Evolutionary conservation across 2,329 filamentous ascomycete species (phyloP), one percentile per base, ranked within the genome.

Genomic region (Pestalotiopsis sp.): DNA sequence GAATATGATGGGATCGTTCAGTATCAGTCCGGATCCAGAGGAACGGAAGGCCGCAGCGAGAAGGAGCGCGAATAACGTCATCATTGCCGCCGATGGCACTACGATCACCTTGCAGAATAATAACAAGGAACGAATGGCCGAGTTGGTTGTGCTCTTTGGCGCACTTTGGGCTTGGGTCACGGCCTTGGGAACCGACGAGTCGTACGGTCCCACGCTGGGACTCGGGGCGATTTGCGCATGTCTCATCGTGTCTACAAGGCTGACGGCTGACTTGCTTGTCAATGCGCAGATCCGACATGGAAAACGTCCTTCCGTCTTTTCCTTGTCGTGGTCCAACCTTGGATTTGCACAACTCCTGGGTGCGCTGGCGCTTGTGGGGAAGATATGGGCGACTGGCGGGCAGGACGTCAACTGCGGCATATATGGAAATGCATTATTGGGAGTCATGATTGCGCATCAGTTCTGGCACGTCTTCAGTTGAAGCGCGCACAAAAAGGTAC

Each of bases 1-100:
- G 14, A 77, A 70, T 61, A 76, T 79, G 73, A 78, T 79, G 68
- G 77, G 64, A 57, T 78, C 77, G 3, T 79, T 79, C 58, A 79
- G 73, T 63, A 74, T 79, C 36, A 77, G 75, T 64, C 77, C 77
- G 27, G 68, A 68, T 56, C 76, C 76, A 57, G 77, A 78, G 38
- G 74, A 75, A 17, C 70, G 45, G 57, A 69, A 67, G 11, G 68
- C 70, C 11, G 61, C 58, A 4, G 25, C 62, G 12, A 70, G 67
- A 60, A 49, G 60, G 2, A 58, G 25, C 25, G 41, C 58, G 23
- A 61, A 58, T 13, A 39, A 36, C 45, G 36, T 20, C 17, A 12
- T 52, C 13, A 6, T 59, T 7, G 56, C 64, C 20, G 23, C 45
- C 3, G 52, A 66, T 58, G 56, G 64, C 17, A 23, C 6, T 13